phyloP scores from a whole-genome alignment of 2,329 filamentous ascomycete species.

The Claviceps cyperi region DNA sequence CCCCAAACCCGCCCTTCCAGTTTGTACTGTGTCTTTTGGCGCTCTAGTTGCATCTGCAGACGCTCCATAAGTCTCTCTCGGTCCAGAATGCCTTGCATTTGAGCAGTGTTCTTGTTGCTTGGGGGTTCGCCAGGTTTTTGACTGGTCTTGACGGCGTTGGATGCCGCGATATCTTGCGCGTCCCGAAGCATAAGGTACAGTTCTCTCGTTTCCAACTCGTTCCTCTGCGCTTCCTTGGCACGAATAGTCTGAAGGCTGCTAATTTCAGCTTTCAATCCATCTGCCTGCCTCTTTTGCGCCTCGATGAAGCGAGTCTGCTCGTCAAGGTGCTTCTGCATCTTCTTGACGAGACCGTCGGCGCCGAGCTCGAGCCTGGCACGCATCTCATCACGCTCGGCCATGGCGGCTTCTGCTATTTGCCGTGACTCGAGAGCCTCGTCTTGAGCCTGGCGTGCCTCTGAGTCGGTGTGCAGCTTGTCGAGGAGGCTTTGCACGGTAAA shows the following conservation, averaged over 20 bases:
- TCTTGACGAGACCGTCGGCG: conserved; percentile 83
- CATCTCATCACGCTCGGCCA: conserved; percentile 95
- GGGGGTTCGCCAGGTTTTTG: conserved; percentile 28
- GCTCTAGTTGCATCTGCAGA: conserved; percentile 85
- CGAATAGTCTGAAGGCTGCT: conserved; percentile 74
- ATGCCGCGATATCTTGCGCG: conserved; percentile 88
- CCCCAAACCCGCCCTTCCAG: conserved; percentile 87
- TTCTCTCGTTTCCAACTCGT: conserved; percentile 91
- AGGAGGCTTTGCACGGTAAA: conserved; percentile 93
- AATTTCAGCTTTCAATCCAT: conserved; percentile 77
- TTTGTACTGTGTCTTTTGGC: conserved; percentile 96
- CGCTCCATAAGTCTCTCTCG: conserved; percentile 85
- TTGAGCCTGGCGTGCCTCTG: conserved; percentile 78
- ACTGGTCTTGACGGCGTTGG: conserved; percentile 52
- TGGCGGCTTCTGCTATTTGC: conserved; percentile 87
- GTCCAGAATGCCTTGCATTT: conserved; percentile 86
- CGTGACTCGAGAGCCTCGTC: conserved; percentile 84
- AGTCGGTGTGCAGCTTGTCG: conserved; percentile 92
- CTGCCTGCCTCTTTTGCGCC: conserved; percentile 71
- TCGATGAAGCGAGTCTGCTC: conserved; percentile 87
- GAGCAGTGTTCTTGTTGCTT: conserved; percentile 53
- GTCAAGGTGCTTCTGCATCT: conserved; percentile 84
- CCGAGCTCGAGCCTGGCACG: conserved; percentile 75
- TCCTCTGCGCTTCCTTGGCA: conserved; percentile 81
- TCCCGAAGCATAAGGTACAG: conserved; percentile 96